Evolutionary conservation across 306 rosid genomes (phyloP).

Genomic region (Begonia fuchsioides): DNA sequence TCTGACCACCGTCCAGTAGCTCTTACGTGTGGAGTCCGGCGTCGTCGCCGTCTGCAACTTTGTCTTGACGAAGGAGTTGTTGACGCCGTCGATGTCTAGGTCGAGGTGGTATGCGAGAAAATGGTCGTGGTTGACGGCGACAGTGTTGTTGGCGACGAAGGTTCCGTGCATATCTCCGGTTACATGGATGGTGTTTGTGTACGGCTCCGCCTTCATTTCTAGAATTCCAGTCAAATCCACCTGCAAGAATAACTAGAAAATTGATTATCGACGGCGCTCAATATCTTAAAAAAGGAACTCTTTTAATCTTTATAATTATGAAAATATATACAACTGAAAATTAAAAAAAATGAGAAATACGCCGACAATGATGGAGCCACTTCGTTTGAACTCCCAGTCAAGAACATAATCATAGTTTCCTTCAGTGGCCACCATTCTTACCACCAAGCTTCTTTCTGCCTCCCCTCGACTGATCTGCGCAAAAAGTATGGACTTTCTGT

Average conservation of each 20-base stretch:
- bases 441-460: slow-evolving; percentile 46
- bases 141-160: slow-evolving; percentile 50
- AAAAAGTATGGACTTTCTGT: background rate
- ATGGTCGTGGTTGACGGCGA: slow-evolving; percentile 67
- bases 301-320: background rate
- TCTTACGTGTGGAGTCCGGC: slow-evolving; percentile 24
- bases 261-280: no score
- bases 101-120: slow-evolving; percentile 57
- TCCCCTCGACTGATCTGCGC: slow-evolving; percentile 68
- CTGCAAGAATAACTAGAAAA: slow-evolving; percentile 16
- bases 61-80: slow-evolving; percentile 51
- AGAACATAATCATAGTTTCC: slow-evolving; percentile 88
- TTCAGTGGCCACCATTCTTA: slow-evolving; percentile 76
- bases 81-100: slow-evolving; percentile 53
- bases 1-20: slow-evolving; percentile 57
- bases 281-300: no score
- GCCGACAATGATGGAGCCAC: slow-evolving; percentile 78
- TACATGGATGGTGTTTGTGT: slow-evolving; percentile 24
- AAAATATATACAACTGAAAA: background rate
- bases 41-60: slow-evolving; percentile 24
- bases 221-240: slow-evolving; percentile 65
- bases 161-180: slow-evolving; percentile 32
- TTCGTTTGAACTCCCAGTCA: slow-evolving; percentile 72
- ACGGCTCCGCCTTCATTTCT: slow-evolving; percentile 48
- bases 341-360: slow-evolving; percentile 14